Evolutionary conservation across 371 early-diverging fungal genomes (phyloP), one percentile per base, ranked within the genome.

Genomic region (Globomyces sp.): DNA sequence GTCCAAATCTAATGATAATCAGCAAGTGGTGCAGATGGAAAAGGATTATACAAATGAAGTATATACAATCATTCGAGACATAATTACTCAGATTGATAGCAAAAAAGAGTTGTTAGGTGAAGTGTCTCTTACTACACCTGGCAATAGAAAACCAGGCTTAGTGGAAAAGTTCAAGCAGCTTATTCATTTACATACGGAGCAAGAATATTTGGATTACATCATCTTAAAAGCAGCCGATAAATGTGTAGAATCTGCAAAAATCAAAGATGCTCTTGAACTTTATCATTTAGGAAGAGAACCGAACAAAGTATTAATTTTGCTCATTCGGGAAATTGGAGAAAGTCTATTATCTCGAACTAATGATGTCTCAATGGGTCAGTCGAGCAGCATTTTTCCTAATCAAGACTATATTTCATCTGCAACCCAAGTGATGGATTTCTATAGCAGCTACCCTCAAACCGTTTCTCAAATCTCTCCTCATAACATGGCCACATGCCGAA

Each of bases 301-400:
- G 70, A 87, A 90, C 72, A 80, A 75, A 3, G 93, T 94, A 34
- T 75, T 92, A 1, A 80, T 80, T 46, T 81, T 93, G n/a, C 67
- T 95, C 69, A 86, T 84, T 69, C 82, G 85, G 66, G 86, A 90
- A 70, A 74, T 95, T 48, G 89, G 90, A 50, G 91, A 92, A n/a
- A 41, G 49, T 51, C 13, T 51, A 37, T 49, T 39, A 11, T 63
- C 49, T 42, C 6, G 8, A 40, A 5, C 34, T 8, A 24, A 63
- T 42, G 36, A 64, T 68, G 39, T 58, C 59, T 36, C 44, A 55
- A 42, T 13, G 24, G 42, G 44, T 68, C 58, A 58, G 3, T 43
- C 58, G 5, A n/a, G 44, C 13, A 9, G 48, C 4, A 9, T 63
- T 11, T 43, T 43, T 41, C 11, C n/a, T 3, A 49, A 52, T 37